These are phyloP conservation scores for Physaria fendleri DNA, from an alignment of 345 rosid genomes.

Conservation along the genomic window DNA sequence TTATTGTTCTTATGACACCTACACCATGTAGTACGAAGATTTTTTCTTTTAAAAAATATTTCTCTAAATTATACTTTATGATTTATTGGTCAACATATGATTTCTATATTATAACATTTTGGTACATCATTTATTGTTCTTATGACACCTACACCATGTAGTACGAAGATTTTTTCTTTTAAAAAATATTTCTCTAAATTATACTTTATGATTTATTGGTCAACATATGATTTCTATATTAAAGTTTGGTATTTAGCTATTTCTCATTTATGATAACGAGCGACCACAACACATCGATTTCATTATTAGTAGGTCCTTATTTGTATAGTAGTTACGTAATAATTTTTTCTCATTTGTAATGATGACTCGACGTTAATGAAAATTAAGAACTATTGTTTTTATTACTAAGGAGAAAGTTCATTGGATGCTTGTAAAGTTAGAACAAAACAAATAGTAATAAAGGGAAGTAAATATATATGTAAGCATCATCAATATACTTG, in stretches of 20 bases:
- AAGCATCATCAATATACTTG: slow-evolving; percentile 14
- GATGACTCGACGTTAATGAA: neutral
- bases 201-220: too few relatives aligned
- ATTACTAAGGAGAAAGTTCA: neutral
- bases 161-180: neutral
- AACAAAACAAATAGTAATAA: slow-evolving; percentile 5
- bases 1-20: neutral
- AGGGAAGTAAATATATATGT: neutral
- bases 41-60: neutral
- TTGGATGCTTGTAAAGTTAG: slow-evolving; percentile 20
- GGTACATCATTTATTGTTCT: neutral
- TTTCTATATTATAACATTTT: neutral
- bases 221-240: neutral
- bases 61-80: neutral
- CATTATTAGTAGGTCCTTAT: too few relatives aligned
- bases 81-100: neutral
- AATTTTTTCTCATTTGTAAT: neutral
- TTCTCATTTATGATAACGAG: neutral
- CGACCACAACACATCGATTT: neutral
- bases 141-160: neutral
- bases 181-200: too few relatives aligned
- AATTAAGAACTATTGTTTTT: neutral
- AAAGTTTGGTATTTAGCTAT: slow-evolving; percentile 5
- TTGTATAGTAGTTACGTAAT: slow-evolving; percentile 7
- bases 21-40: too few relatives aligned